Percentiles rank a stretch among this genome's conserved stretches.
These are phyloP conservation scores for Grammothele lineata DNA, from an alignment of 768 basidiomycete genomes.

Conservation along the genomic window DNA sequence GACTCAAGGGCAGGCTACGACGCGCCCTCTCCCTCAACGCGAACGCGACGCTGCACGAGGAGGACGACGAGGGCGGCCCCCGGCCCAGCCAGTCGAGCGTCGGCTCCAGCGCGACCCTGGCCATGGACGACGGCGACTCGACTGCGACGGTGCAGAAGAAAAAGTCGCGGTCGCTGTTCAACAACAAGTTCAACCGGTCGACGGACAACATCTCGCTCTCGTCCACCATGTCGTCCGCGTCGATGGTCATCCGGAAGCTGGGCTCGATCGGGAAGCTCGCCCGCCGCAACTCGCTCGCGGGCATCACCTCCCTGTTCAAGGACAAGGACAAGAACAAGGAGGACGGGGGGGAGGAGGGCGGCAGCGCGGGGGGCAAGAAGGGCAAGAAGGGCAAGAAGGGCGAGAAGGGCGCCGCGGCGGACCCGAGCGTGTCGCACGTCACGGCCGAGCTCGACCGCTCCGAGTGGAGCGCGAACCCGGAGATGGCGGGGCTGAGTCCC, in stretches of 20 bases:
- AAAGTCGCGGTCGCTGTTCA: constrained; percentile 77
- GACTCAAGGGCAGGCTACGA: constrained; percentile 73
- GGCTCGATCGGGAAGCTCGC: constrained; percentile 88
- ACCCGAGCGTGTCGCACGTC: constrained; percentile 74
- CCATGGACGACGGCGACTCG: constrained; percentile 27
- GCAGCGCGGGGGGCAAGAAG: constrained; percentile 42
- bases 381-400: constrained; percentile 46
- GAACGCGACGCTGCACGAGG: constrained; percentile 51
- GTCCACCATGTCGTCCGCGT: constrained; percentile 91
- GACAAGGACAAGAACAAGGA: constrained; percentile 61
- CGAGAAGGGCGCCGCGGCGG: constrained; percentile 60
- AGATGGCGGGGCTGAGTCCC: constrained; percentile 76
- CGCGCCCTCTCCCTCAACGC: constrained; percentile 70
- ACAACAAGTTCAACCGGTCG: constrained; percentile 79
- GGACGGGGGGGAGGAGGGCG: constrained; percentile 22
- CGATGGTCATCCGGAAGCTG: constrained; percentile 95
- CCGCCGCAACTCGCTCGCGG: constrained; percentile 81
- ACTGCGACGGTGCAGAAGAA: constrained; percentile 50
- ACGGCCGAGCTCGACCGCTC: constrained; percentile 80
- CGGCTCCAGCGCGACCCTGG: constrained; percentile 26
- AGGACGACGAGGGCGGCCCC: constrained; percentile 38
- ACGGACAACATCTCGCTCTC: constrained; percentile 95
- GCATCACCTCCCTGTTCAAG: constrained; percentile 93
- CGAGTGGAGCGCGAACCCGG: constrained; percentile 57
- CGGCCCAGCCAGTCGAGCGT: constrained; percentile 24